These are phyloP conservation scores for Aureobasidium leucospermi DNA, from an alignment of 2,329 filamentous ascomycete genomes.

Conservation along the genomic window DNA sequence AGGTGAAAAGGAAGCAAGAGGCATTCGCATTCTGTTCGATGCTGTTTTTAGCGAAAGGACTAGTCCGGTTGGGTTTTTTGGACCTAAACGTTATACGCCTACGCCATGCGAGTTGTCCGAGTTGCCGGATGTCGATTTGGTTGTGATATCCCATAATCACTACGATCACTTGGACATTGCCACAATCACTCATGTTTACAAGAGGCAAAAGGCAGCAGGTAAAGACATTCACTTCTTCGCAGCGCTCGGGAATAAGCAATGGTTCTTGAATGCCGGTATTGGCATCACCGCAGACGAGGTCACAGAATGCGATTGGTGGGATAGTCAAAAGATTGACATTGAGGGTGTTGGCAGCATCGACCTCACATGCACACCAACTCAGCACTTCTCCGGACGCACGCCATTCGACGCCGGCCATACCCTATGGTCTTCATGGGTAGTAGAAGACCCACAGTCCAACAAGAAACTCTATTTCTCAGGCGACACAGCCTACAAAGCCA, in stretches of 20 bases:
- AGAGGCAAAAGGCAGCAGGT: slow-evolving; percentile 26
- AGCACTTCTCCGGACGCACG: slow-evolving; percentile 40
- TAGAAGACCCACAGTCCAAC: slow-evolving; percentile 25
- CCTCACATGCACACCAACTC: slow-evolving; percentile 40
- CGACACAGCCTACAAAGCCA: slow-evolving; percentile 42
- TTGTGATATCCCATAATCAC: slow-evolving; percentile 50
- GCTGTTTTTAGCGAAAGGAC: slow-evolving; percentile 47
- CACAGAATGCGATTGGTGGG: slow-evolving; percentile 46
- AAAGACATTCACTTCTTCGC: slow-evolving; percentile 36
- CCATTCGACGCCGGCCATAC: slow-evolving; percentile 33
- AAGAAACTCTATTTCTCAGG: slow-evolving; percentile 42
- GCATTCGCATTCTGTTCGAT: slow-evolving; percentile 44
- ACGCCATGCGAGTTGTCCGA: slow-evolving; percentile 44
- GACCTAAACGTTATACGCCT: slow-evolving; percentile 46
- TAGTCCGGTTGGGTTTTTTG: slow-evolving; percentile 39
- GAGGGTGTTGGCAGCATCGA: slow-evolving; percentile 31
- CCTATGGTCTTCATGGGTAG: slow-evolving; percentile 43
- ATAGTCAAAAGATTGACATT: slow-evolving; percentile 31
- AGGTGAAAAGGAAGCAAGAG: slow-evolving; percentile 24
- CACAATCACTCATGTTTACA: slow-evolving; percentile 37
- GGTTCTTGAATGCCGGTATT: slow-evolving; percentile 29
- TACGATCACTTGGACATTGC: slow-evolving; percentile 48
- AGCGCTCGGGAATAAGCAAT: slow-evolving; percentile 33
- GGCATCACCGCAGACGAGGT: slow-evolving; percentile 34
- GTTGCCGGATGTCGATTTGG: slow-evolving; percentile 44